Conservation (phyloP, 208 protist species). For the Herpetomonas muscarum region DNA sequence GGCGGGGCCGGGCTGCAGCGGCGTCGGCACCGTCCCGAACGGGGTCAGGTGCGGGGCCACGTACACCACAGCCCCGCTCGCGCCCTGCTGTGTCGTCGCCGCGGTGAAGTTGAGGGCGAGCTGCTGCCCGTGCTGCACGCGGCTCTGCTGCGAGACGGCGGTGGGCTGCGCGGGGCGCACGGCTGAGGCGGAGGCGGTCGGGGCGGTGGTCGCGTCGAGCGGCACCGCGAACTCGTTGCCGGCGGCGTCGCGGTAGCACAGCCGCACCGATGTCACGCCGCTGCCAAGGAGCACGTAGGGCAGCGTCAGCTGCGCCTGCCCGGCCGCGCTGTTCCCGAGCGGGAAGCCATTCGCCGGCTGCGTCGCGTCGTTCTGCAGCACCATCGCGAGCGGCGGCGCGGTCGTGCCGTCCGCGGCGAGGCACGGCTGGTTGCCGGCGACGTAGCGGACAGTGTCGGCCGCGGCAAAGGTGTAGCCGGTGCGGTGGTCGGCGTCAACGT, state of each 20-base stretch:
- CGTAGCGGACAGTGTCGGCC: slow-evolving; percentile 45
- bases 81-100: slow-evolving; percentile 8
- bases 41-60: slow-evolving; percentile 19
- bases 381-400: slow-evolving; percentile 21
- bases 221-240: slow-evolving; percentile 82
- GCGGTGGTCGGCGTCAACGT: slow-evolving; percentile 24
- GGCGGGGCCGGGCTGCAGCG: slow-evolving; percentile 42
- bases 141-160: slow-evolving; percentile 13
- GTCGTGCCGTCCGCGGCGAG: slow-evolving; percentile 25
- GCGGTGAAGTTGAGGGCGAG: slow-evolving; percentile 52
- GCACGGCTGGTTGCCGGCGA: slow-evolving; percentile 48
- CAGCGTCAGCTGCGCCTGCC: slow-evolving; percentile 20
- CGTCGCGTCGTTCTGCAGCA: slow-evolving; percentile 42
- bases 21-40: slow-evolving; percentile 37
- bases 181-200: slow-evolving; percentile 26
- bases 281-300: slow-evolving; percentile 50
- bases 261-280: slow-evolving; percentile 45
- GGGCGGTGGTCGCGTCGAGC: slow-evolving; percentile 23
- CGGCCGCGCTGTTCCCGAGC: slow-evolving; percentile 15
- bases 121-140: slow-evolving; percentile 61
- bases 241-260: slow-evolving; percentile 79
- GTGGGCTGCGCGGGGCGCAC: slow-evolving; percentile 42
- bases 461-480: slow-evolving; percentile 23
- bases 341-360: slow-evolving; percentile 35
- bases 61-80: slow-evolving; percentile 7